Evolutionary conservation across 805 yeast genomes (phyloP).

Genomic region (Priceomyces castillae): DNA sequence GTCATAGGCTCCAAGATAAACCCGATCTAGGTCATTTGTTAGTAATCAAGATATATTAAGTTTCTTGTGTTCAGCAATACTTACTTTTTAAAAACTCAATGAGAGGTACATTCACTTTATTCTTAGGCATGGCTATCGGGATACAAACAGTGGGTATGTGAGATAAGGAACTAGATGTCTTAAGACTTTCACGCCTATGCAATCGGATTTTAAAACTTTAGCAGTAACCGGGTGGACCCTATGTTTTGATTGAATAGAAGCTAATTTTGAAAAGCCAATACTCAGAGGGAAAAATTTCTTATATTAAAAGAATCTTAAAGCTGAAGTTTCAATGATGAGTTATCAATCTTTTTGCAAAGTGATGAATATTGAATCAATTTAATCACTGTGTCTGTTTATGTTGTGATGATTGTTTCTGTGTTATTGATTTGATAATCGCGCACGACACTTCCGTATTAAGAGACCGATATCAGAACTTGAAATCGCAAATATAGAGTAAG

Average conservation of each 20-base stretch:
- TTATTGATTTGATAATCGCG: conserved; percentile 9
- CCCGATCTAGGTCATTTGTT: conserved; percentile 46
- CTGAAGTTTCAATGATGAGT: background rate
- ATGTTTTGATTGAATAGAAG: background rate
- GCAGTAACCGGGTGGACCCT: background rate
- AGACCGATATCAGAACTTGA: background rate
- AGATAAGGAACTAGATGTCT: background rate
- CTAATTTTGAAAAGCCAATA: background rate
- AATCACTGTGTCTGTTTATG: conserved; percentile 4
- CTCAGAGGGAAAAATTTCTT: background rate
- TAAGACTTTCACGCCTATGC: background rate
- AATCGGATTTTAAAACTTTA: background rate
- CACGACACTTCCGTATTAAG: conserved; percentile 10
- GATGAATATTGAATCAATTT: background rate
- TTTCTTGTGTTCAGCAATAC: conserved; percentile 15
- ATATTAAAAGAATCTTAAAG: background rate
- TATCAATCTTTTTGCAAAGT: background rate
- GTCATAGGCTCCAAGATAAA: conserved; percentile 89
- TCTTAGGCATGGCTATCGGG: conserved; percentile 14
- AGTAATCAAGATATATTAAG: conserved; percentile 14
- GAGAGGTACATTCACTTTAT: conserved; percentile 28
- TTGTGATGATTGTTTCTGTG: conserved; percentile 11
- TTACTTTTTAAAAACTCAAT: conserved; percentile 44
- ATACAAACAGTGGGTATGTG: background rate
- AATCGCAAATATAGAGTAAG: background rate